Percentiles rank a stretch among this genome's conserved stretches.
These are phyloP conservation scores for Cytospora piceae DNA, from an alignment of 2,329 filamentous ascomycete genomes.

Conservation along the genomic window DNA sequence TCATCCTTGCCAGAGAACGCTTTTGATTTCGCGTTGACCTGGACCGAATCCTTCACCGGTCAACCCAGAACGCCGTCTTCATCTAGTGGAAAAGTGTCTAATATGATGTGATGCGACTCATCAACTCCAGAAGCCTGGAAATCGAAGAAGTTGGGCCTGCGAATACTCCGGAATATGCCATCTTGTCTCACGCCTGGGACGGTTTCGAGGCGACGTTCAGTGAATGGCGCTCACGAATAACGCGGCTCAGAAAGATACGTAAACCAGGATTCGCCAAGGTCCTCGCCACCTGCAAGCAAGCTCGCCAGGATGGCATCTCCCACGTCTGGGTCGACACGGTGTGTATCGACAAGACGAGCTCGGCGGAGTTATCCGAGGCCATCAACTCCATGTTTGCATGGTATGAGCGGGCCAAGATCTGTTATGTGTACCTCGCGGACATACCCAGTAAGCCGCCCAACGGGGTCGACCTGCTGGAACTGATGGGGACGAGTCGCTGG, in stretches of 20 bases:
- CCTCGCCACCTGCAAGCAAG: slow-evolving; percentile 38
- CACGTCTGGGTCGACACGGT: slow-evolving; percentile 45
- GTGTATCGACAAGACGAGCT: slow-evolving; percentile 44
- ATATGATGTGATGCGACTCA: slow-evolving; percentile 40
- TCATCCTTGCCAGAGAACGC: background rate
- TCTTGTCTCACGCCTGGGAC: slow-evolving; percentile 46
- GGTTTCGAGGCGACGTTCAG: slow-evolving; percentile 40
- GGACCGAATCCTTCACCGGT: background rate
- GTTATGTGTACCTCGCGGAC: slow-evolving; percentile 42
- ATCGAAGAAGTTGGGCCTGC: slow-evolving; percentile 39
- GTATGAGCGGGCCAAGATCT: slow-evolving; percentile 37
- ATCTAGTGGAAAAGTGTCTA: background rate
- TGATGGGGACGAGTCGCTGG: slow-evolving; percentile 18
- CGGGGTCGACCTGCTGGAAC: slow-evolving; percentile 1
- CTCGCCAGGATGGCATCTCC: slow-evolving; percentile 32
- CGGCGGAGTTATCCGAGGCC: slow-evolving; percentile 42
- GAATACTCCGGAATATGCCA: slow-evolving; percentile 41
- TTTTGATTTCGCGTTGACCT: background rate
- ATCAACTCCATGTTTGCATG: slow-evolving; percentile 44
- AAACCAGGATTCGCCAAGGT: slow-evolving; percentile 42
- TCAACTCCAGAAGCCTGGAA: slow-evolving; percentile 41
- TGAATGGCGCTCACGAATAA: slow-evolving; percentile 36
- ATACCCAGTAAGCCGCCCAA: slow-evolving; percentile 29
- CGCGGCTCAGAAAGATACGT: slow-evolving; percentile 32
- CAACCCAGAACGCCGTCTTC: background rate